Percentiles rank a stretch among this genome's conserved stretches.
Evolutionary conservation across 345 rosid genomes (phyloP).

Genomic region (Brassica juncea): DNA sequence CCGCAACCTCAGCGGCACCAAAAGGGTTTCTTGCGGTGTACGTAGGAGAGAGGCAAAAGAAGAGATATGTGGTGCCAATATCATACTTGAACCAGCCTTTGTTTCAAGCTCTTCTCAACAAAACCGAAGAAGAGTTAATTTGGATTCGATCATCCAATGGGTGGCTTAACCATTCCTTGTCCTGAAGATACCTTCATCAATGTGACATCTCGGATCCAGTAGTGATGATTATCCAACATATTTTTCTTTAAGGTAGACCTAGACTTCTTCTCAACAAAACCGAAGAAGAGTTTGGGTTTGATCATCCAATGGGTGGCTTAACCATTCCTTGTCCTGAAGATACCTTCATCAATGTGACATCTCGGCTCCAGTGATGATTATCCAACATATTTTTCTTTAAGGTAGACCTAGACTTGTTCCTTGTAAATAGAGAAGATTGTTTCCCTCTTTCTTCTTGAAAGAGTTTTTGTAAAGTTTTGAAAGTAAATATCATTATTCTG

Average conservation of each 20-base stretch:
- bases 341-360: constrained; percentile 42
- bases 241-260: neutral
- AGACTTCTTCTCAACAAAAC: constrained; percentile 23
- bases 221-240: constrained; percentile 7
- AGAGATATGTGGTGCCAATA: constrained; percentile 45
- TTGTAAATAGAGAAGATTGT: neutral
- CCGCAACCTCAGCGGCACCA: constrained; percentile 14
- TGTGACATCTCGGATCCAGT: constrained; percentile 37
- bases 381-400: neutral
- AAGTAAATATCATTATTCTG: neutral
- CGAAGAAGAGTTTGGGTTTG: constrained; percentile 53
- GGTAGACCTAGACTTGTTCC: neutral
- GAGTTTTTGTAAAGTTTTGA: neutral
- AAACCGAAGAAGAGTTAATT: constrained; percentile 49
- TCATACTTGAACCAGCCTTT: constrained; percentile 48
- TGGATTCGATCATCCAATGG: constrained; percentile 52
- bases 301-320: constrained; percentile 55
- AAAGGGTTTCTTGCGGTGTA: constrained; percentile 53
- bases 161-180: constrained; percentile 29
- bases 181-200: constrained; percentile 46
- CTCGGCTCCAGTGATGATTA: constrained; percentile 31
- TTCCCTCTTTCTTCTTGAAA: neutral
- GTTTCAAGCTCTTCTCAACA: constrained; percentile 45
- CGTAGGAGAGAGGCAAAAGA: constrained; percentile 44
- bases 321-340: constrained; percentile 56